Conservation (phyloP, 2,329 filamentous ascomycete species). For the Colletotrichum sp. region DNA sequence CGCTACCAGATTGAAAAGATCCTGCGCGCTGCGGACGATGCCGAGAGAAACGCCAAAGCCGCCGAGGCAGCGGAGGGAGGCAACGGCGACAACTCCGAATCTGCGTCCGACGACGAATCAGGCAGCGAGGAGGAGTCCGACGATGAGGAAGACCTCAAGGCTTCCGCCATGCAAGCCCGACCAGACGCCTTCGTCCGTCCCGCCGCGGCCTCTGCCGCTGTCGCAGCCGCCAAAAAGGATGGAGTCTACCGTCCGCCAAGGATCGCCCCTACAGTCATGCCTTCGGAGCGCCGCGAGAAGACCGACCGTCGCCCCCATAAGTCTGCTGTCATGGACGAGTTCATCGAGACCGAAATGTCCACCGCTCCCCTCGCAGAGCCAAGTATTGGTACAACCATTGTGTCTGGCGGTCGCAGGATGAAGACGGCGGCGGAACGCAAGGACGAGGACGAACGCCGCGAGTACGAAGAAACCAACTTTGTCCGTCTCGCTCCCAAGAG, state of each 20-base stretch:
- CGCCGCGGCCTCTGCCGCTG: constrained; percentile 30
- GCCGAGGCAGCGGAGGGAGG: constrained; percentile 37
- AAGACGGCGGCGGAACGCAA: constrained; percentile 80
- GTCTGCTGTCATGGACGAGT: constrained; percentile 90
- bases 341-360: constrained; percentile 84
- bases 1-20: constrained; percentile 98
- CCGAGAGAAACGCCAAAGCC: constrained; percentile 52
- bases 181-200: constrained; percentile 41
- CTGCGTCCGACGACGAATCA: constrained; percentile 36
- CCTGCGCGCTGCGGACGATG: constrained; percentile 82
- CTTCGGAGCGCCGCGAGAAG: constrained; percentile 69
- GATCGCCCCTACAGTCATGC: constrained; percentile 87
- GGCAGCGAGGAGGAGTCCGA: constrained; percentile 38
- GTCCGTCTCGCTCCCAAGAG: constrained; percentile 82
- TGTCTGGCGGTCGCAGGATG: constrained; percentile 76
- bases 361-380: constrained; percentile 82
- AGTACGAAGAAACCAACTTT: constrained; percentile 94
- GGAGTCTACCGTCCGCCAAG: constrained; percentile 89
- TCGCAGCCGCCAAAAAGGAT: constrained; percentile 40
- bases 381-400: constrained; percentile 90
- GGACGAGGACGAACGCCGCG: constrained; percentile 77
- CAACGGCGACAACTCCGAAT: constrained; percentile 36
- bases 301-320: constrained; percentile 67
- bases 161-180: constrained; percentile 25
- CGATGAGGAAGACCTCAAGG: constrained; percentile 28